A percentile compares a stretch with the other conserved stretches of the same genome.
Evolutionary conservation across 2,329 filamentous ascomycete genomes (phyloP).

Genomic region (Clonostachys sp.): DNA sequence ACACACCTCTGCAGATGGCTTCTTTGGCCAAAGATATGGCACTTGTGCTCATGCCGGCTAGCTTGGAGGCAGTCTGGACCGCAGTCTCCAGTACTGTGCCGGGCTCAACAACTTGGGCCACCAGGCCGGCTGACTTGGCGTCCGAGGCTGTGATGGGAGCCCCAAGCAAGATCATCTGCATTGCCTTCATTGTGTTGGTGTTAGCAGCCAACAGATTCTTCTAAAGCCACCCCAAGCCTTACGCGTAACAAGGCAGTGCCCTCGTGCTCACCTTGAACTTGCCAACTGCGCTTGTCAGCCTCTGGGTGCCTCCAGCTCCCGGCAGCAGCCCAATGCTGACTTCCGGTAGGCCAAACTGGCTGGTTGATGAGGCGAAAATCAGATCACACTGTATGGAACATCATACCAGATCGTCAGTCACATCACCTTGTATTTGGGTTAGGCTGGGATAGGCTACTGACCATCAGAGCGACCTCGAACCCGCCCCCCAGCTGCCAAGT

Average conservation of each 20-base stretch:
- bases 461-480: conserved; percentile 42
- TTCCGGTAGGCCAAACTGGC: conserved; percentile 32
- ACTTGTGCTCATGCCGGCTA: conserved; percentile 15
- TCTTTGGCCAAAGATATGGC: conserved; percentile 20
- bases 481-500: conserved; percentile 38
- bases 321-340: conserved; percentile 32
- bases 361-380: conserved; percentile 25
- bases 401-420: not conserved
- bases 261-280: conserved; percentile 27
- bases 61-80: conserved; percentile 11
- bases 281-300: conserved; percentile 30
- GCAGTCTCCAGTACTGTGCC: conserved; percentile 15
- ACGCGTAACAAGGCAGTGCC: not conserved
- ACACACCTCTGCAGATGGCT: conserved; percentile 16
- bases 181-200: conserved; percentile 11
- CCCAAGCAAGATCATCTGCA: conserved; percentile 18
- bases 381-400: conserved; percentile 25
- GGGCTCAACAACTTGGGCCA: conserved; percentile 16
- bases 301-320: conserved; percentile 32
- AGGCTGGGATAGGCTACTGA: conserved; percentile 12
- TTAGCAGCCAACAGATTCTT: not conserved
- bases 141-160: conserved; percentile 17
- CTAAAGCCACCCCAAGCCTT: not conserved
- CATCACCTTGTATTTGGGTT: too few relatives aligned
- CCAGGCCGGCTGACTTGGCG: conserved; percentile 15